Evolutionary conservation across 1,284 basidiomycete genomes (phyloP), one percentile per base, ranked within the genome.

Genomic region (Cryptococcus sp.): DNA sequence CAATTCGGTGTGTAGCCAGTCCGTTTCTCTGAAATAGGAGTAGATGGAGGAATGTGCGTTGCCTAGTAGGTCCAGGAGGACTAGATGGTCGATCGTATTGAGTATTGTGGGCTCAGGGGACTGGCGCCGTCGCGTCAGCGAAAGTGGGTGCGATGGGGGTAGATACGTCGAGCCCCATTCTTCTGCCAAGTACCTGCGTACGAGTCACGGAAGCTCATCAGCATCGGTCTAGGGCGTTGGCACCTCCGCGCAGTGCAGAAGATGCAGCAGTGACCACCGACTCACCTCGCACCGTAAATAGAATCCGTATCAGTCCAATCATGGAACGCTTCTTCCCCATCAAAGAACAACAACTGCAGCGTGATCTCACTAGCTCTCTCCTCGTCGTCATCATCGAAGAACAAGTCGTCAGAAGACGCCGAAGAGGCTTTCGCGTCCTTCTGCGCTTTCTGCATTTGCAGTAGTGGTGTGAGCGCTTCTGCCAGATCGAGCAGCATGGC

Each of bases 271-370:
- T 38, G 16, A 16, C 3, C 20, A 35, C 13, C 13, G 7, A 74
- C 80, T 57, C 69, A 91, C 90, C 89, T 86, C 44, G 93, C 88
- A 22, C 96, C 96, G 74, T 99, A 99, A 49, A 94, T 87, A 1
- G 91, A 94, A 77, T 99, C 96, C 0, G 84, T 86, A 39, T 83
- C 83, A 1, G 93, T 92, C 96, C 96, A 99, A 41, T 85, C 81
- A 39, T 86, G 82, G 78, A 94, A 98, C 0, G 96, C 96, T 78
- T 99, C 96, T 77, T 99, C 96, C 3, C 96, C 96, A 70, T 99
- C 97, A 63, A 99, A 94, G 73, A 99, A 96, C 20, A 99, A 82
- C n/a, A 99, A 81, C 75, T 98, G 93, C 16, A 99, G 78, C 0
- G 95, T 95, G 8, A 88, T 91, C 61, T 88, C 87, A 0, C 84